Base-by-base conservation (phyloP, 2,329 filamentous ascomycete species). In the Fusarium hostae region DNA sequence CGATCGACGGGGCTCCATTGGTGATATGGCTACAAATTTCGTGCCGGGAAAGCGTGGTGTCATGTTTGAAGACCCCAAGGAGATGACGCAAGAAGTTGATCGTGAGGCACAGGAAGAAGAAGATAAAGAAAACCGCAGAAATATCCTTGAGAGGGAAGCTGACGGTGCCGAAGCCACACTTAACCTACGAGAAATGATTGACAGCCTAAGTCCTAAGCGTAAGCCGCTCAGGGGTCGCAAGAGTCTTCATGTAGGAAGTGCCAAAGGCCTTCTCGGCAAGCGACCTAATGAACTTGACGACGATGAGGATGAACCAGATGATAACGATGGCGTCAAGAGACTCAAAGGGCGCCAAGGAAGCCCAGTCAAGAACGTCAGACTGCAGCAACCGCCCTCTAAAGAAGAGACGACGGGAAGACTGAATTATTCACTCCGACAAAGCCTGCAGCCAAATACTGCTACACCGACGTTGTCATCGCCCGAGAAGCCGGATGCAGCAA, bases 161-260 rank as follows among this genome's bases (percentile, higher is more conserved):
- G 81, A 78, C 22, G 76, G 73, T 15, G 68, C 68, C 10, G 91
- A 93, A 70, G 85, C 84, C 5, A 92, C 91, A 0, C 80, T 90
- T 39, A 93, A 89, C 68, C 82, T 95, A 45, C 92, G 89, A 69
- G 91, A 94, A 70, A 91, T 94, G 88, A 95, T 95, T 66, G 87
- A 92, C 67, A 92, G 89, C 62, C 84, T 95, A 69, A 94, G 92
- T 28, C 93, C 93, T 0, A 93, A 92, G 80, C 93, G 94, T 79
- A 90, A 88, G 59, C 80, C 82, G 9, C 73, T 92, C 10, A 89
- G 86, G 61, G 89, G 89, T 18, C 89, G 92, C 43, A 95, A 95
- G 82, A 95, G 92, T 77, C 84, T 95, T 54, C 90, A 92, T 70
- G 89, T 94, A 24, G 92, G 92, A 43, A 92, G 91, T 74, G 92